Base-by-base conservation (phyloP, 1,284 basidiomycete species). In the Cutaneotrichosporon sp. region DNA sequence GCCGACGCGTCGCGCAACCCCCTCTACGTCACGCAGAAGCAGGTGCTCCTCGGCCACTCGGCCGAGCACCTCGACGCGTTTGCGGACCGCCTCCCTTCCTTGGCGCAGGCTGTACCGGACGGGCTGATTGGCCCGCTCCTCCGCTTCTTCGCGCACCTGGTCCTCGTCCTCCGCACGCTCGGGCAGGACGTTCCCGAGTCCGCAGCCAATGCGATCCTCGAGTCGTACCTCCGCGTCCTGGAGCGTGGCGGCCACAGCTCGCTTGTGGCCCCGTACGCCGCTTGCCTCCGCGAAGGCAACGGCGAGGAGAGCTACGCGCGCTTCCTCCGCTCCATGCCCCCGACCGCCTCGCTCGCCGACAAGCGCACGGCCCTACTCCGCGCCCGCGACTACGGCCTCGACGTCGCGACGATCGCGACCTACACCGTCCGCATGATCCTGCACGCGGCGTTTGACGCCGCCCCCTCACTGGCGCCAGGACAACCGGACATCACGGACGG, bases 111-210 rank as follows among this genome's bases (percentile, higher is more conserved):
- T n/a, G 47, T 20, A 22, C 54, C 43, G n/a, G 42, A 22, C 16
- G 42, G 33, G 9, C 57, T 60, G 34, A 65, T 79, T 24, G 69
- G 74, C 3, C 81, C 82, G 13, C 72, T 85, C 20, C 69, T 85
- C 27, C 90, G 95, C 25, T 99, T 99, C 83, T 97, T 97, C 73
- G 88, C 94, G 0, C 95, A 99, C 72, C 82, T 98, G n/a, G 92
- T 92, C 65, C 86, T 99, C 20, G 94, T 90, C 78, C 83, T 97
- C 2, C 88, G 90, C 59, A 85, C 93, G 77, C 88, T 97, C 47
- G 87, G 90, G 61, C 82, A 89, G 52, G 77, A 85, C 0, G 85
- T 90, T 0, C 88, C 91, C 0, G 87, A 89, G 2, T 76, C 87
- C 13, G 86, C 90, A 0, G 88, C 87, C 0, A 92, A 95, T 71